Percentiles rank a stretch among this genome's conserved stretches.
Evolutionary conservation across 2,329 filamentous ascomycete genomes (phyloP).

Genomic region (Phaeosphaeriaceae sp.): DNA sequence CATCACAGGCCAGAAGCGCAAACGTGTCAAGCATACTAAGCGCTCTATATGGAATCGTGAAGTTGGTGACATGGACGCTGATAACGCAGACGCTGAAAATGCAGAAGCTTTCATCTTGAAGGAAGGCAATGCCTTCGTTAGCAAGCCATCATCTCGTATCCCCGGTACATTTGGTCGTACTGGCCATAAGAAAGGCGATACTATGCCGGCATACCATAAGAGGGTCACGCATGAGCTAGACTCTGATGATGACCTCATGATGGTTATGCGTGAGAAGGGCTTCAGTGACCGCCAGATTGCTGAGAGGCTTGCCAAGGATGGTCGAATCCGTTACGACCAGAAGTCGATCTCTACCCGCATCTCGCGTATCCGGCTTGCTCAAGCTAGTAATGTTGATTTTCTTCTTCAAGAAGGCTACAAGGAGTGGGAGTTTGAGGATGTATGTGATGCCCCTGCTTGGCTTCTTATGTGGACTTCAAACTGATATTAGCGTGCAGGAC

Average conservation of each 20-base stretch:
- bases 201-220: constrained; percentile 50
- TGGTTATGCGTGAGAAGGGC: constrained; percentile 51
- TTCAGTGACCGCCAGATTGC: constrained; percentile 55
- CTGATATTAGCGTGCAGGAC: constrained; percentile 46
- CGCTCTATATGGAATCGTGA: too few relatives aligned
- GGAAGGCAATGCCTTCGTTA: constrained; percentile 18
- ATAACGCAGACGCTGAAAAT: constrained; percentile 13
- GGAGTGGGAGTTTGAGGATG: constrained; percentile 59
- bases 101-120: constrained; percentile 30
- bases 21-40: constrained; percentile 10
- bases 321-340: constrained; percentile 51
- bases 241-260: constrained; percentile 56
- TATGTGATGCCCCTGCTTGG: constrained; percentile 28
- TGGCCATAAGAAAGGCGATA: constrained; percentile 39
- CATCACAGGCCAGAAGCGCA: constrained; percentile 19
- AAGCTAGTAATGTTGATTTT: constrained; percentile 53
- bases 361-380: constrained; percentile 52
- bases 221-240: constrained; percentile 52
- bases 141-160: constrained; percentile 15
- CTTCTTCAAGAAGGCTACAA: constrained; percentile 54
- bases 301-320: constrained; percentile 50
- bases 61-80: too few relatives aligned
- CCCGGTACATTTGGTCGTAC: constrained; percentile 33
- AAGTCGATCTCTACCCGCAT: constrained; percentile 59
- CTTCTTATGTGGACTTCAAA: background rate